A percentile compares a stretch with the other conserved stretches of the same genome.
phyloP scores from a whole-genome alignment of 805 yeast genomes.

The Zygosaccharomyces kombuchaensis region DNA sequence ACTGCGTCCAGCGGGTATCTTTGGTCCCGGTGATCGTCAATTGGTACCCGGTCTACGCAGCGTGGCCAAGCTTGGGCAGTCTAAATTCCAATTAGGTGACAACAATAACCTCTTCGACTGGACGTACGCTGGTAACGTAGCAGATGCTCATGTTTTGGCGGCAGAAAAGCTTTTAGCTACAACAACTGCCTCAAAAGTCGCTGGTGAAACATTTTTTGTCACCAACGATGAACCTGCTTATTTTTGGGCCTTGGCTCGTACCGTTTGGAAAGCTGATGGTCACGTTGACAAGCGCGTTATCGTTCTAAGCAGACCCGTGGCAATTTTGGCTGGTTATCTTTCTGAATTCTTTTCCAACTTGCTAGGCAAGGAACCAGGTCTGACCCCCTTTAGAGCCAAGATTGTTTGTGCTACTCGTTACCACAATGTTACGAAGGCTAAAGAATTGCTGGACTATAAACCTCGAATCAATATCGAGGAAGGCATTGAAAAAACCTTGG shows the following conservation, averaged over 20 bases:
- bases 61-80: slow-evolving; percentile 79
- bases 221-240: slow-evolving; percentile 94
- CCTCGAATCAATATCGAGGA: slow-evolving; percentile 76
- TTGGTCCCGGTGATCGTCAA: slow-evolving; percentile 98
- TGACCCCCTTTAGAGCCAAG: slow-evolving; percentile 91
- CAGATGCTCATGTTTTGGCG: slow-evolving; percentile 92
- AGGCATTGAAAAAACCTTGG: slow-evolving; percentile 74
- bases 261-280: slow-evolving; percentile 97
- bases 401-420: slow-evolving; percentile 91
- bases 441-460: slow-evolving; percentile 64
- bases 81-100: slow-evolving; percentile 90
- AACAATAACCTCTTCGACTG: slow-evolving; percentile 92
- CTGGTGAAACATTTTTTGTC: slow-evolving; percentile 84
- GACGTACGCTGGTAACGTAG: slow-evolving; percentile 98
- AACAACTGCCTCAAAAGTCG: slow-evolving; percentile 42
- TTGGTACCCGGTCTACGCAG: slow-evolving; percentile 86
- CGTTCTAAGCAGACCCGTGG: slow-evolving; percentile 69
- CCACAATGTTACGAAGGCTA: slow-evolving; percentile 88
- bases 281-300: slow-evolving; percentile 65
- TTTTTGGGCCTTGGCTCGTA: slow-evolving; percentile 95
- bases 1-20: slow-evolving; percentile 94
- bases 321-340: slow-evolving; percentile 73
- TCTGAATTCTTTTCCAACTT: slow-evolving; percentile 70
- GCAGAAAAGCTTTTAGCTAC: slow-evolving; percentile 65
- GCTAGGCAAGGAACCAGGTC: slow-evolving; percentile 81